phyloP scores from a whole-genome alignment of 192 early-diverging fungal genomes.

The Rhizophagus clarus region DNA sequence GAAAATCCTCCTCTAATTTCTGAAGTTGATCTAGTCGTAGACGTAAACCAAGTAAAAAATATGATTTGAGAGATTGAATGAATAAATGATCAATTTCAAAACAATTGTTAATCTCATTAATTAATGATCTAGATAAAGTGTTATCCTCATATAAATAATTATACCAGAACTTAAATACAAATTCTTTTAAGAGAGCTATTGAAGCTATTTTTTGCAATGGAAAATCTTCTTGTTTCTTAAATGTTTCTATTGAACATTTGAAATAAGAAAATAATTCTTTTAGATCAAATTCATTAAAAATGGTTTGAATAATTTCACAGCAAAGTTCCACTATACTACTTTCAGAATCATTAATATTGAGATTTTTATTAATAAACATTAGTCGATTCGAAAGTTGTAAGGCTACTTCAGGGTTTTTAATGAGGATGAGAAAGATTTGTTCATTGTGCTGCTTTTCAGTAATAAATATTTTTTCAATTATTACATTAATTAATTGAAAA shows the following conservation, averaged over 20 bases:
- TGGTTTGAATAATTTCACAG: background rate
- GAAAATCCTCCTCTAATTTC: background rate
- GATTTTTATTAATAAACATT: background rate
- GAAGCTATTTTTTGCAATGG: background rate
- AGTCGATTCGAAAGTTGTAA: background rate
- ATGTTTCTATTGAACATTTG: background rate
- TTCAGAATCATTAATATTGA: background rate
- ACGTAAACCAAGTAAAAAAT: background rate
- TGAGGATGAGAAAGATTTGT: background rate
- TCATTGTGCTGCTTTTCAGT: background rate
- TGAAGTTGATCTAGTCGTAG: background rate
- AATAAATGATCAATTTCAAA: background rate
- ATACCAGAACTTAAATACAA: background rate
- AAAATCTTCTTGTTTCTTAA: background rate
- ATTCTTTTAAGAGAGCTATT: background rate
- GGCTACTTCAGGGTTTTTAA: background rate
- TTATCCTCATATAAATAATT: background rate
- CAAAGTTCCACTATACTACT: background rate
- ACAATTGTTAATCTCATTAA: background rate
- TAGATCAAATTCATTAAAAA: background rate
- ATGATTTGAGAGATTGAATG: background rate
- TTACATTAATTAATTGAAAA: background rate
- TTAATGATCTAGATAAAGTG: background rate
- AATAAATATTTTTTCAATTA: background rate
- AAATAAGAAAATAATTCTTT: background rate